Conservation (phyloP, 768 basidiomycete genomes). For the Hydnum rufescens region DNA sequence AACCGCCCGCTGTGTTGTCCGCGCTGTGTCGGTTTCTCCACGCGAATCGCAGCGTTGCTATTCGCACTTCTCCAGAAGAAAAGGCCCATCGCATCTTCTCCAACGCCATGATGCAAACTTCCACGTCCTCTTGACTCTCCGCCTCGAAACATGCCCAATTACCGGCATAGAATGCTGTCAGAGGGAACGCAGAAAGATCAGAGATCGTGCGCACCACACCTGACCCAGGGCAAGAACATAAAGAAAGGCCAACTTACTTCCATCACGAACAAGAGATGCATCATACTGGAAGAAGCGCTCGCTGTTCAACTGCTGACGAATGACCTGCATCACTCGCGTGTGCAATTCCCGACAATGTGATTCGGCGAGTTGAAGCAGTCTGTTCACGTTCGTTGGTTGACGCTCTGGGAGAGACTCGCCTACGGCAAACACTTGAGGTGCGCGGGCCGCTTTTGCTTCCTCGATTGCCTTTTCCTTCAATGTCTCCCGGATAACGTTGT, state of each 20-base stretch:
- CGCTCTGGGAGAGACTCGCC: conserved; percentile 10
- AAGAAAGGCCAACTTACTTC: conserved; percentile 40
- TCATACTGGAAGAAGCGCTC: conserved; percentile 66
- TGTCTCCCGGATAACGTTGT: conserved; percentile 73
- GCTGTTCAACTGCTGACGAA: conserved; percentile 27
- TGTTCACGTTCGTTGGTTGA: conserved; percentile 18
- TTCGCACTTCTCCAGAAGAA: conserved; percentile 46
- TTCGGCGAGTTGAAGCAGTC: conserved; percentile 26
- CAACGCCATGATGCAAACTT: conserved; percentile 51
- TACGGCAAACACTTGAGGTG: conserved; percentile 12
- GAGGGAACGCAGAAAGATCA: neutral
- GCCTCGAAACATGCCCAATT: conserved; percentile 42
- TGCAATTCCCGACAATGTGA: conserved; percentile 27
- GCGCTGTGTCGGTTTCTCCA: neutral
- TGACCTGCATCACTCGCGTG: conserved; percentile 28
- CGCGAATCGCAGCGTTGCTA: conserved; percentile 7
- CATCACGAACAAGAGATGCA: conserved; percentile 68
- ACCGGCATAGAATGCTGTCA: conserved; percentile 49
- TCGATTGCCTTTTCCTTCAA: conserved; percentile 35
- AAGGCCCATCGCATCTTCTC: conserved; percentile 57
- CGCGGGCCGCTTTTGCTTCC: conserved; percentile 7
- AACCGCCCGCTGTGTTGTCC: neutral
- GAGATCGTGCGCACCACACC: too few species aligned
- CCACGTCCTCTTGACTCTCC: conserved; percentile 31
- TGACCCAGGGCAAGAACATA: neutral